Percentiles rank a stretch among this genome's conserved stretches.
Conservation (phyloP, 2,329 filamentous ascomycete genomes). For the Lasiodiplodia theobromae region DNA sequence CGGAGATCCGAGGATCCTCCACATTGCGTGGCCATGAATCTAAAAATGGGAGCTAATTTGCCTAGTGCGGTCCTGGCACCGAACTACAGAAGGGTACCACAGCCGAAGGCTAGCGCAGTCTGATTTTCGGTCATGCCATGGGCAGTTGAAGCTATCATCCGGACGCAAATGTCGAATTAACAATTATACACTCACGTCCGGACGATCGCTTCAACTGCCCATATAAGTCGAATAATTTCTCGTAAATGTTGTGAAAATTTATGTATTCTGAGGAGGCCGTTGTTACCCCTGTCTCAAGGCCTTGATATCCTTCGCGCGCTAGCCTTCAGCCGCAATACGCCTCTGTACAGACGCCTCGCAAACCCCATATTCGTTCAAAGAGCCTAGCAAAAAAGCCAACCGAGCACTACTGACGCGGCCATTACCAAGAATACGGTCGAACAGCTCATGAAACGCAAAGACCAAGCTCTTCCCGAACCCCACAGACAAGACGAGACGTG, state of each 20-base stretch:
- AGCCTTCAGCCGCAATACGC: too few species aligned
- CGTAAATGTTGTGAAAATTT: too few species aligned
- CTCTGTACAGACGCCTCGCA: constrained; percentile 1
- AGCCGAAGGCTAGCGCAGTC: too few species aligned
- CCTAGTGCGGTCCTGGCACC: neutral
- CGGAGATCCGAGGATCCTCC: constrained; percentile 11
- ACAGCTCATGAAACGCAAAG: neutral
- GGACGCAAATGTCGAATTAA: too few species aligned
- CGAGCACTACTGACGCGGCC: constrained; percentile 2
- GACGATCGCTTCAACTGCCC: too few species aligned
- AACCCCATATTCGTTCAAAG: neutral
- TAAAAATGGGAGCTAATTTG: constrained; percentile 19
- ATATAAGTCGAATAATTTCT: too few species aligned
- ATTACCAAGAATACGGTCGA: neutral
- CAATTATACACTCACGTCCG: too few species aligned
- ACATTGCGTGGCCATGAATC: constrained; percentile 3
- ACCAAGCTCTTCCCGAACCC: neutral
- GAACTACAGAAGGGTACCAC: neutral
- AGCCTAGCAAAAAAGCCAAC: neutral
- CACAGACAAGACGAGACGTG: neutral
- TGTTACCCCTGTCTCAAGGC: too few species aligned
- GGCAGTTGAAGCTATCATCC: too few species aligned
- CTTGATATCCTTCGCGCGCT: too few species aligned
- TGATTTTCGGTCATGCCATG: too few species aligned
- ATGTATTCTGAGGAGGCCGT: too few species aligned